Base-by-base conservation (phyloP, 768 basidiomycete species). In the Serendipita sp. region DNA sequence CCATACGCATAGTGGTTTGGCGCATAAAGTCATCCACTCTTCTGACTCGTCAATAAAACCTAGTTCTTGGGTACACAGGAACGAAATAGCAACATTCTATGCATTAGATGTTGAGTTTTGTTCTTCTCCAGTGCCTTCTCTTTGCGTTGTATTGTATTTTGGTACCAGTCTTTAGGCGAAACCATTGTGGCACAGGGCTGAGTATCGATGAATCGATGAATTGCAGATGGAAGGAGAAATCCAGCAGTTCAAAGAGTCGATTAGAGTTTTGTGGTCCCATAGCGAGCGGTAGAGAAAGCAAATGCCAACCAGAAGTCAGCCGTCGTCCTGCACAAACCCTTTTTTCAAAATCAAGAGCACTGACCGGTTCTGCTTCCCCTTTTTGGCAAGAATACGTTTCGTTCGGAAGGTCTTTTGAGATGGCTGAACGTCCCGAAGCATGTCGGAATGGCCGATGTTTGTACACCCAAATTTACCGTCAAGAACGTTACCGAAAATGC, bases 171-270 rank as follows among this genome's bases (percentile, higher is more conserved):
- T 96, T 97, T 68, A 94, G 80, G 70, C 93, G 92, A 85, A 96
- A 97, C 95, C 95, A 99, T 74, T 97, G 95, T 69, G 95, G 96
- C 67, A 99, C 97, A 68, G 95, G 96, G 74, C 90, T 92, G 64
- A 60, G 34, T 37, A 35, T 53, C 24, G 24, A 24, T 24, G 24
- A 24, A 24, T 13, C 45, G 45, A 13, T 13, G 45, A 58, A 28
- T 66, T 8, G 35, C 3, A 2, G 15, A 60, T 11, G 7, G 45
- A 24, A 13, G 35, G 60, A 15, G 10, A 13, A 10, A 7, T 44
- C 16, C 41, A 45, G 16, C 5, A 66, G 28, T 24, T 16, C 46
- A 13, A 8, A 65, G 8, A 46, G 64, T 30, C 64, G 8, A 18
- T 24, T 24, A 24, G 24, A 24, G 24, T 24, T 24, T 24, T 24